phyloP scores from a whole-genome alignment of 768 basidiomycete species.

The Panaeolus papilionaceus region DNA sequence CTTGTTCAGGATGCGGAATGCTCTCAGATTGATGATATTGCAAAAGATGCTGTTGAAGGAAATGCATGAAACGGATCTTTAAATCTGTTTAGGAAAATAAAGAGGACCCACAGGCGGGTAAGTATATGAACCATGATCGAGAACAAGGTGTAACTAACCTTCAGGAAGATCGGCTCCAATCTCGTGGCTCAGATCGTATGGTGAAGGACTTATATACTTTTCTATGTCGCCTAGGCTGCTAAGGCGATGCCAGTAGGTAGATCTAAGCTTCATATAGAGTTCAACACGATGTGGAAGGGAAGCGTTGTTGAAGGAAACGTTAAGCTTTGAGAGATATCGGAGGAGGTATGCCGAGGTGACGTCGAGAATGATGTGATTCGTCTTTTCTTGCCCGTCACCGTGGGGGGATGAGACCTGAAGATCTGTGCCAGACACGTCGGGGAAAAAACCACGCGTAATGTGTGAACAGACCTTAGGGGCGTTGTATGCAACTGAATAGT shows the following conservation, averaged over 20 bases:
- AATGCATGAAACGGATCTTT: conserved; percentile 13
- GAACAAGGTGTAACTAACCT: conserved; percentile 5
- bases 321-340: conserved; percentile 13
- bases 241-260: conserved; percentile 14
- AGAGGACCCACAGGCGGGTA: background rate
- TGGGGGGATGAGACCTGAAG: background rate
- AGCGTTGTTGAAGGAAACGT: conserved; percentile 9
- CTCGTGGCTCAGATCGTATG: conserved; percentile 15
- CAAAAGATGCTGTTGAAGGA: background rate
- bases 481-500: conserved; percentile 6
- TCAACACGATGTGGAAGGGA: conserved; percentile 12
- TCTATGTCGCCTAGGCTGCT: background rate
- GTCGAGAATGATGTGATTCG: conserved; percentile 12
- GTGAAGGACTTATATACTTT: conserved; percentile 5
- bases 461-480: conserved; percentile 7
- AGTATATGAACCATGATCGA: conserved; percentile 14
- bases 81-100: conserved; percentile 10
- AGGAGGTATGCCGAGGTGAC: conserved; percentile 12
- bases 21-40: background rate
- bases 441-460: background rate
- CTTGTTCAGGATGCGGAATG: background rate
- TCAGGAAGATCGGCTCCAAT: conserved; percentile 15
- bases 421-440: conserved; percentile 6
- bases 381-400: conserved; percentile 11
- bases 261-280: conserved; percentile 14